phyloP scores from a whole-genome alignment of 768 basidiomycete species.

The Leccinellum luteum region DNA sequence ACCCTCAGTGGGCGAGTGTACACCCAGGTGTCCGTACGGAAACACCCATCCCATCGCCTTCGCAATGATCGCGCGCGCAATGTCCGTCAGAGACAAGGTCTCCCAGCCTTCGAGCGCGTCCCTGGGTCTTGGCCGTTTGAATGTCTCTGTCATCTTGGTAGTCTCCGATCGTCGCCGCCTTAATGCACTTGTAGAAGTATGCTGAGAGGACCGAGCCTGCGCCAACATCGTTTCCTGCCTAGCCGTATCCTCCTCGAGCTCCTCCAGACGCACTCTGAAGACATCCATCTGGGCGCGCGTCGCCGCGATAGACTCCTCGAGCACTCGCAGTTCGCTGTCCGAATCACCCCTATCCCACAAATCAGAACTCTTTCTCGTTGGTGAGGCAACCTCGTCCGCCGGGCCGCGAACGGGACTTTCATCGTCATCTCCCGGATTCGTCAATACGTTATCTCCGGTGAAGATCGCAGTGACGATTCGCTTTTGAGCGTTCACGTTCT shows the following conservation, averaged over 20 bases:
- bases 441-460: slow-evolving; percentile 11
- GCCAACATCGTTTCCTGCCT: slow-evolving; percentile 11
- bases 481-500: slow-evolving; percentile 8
- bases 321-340: slow-evolving; percentile 12
- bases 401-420: background rate
- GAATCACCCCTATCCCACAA: background rate
- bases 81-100: slow-evolving; percentile 5
- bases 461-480: slow-evolving; percentile 33
- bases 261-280: slow-evolving; percentile 28
- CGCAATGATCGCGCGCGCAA: slow-evolving; percentile 16
- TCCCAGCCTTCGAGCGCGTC: background rate
- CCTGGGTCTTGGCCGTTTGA: background rate
- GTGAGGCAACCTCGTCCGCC: background rate
- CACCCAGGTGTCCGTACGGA: slow-evolving; percentile 14
- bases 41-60: slow-evolving; percentile 24
- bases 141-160: background rate
- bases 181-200: background rate
- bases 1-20: background rate
- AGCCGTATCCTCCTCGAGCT: slow-evolving; percentile 22
- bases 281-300: slow-evolving; percentile 27
- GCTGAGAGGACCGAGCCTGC: background rate
- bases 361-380: background rate
- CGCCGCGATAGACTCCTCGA: slow-evolving; percentile 23
- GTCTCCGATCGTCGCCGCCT: slow-evolving; percentile 1
- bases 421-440: background rate